Evolutionary conservation across 345 rosid genomes (phyloP).

Genomic region (Bruguiera parviflora): DNA sequence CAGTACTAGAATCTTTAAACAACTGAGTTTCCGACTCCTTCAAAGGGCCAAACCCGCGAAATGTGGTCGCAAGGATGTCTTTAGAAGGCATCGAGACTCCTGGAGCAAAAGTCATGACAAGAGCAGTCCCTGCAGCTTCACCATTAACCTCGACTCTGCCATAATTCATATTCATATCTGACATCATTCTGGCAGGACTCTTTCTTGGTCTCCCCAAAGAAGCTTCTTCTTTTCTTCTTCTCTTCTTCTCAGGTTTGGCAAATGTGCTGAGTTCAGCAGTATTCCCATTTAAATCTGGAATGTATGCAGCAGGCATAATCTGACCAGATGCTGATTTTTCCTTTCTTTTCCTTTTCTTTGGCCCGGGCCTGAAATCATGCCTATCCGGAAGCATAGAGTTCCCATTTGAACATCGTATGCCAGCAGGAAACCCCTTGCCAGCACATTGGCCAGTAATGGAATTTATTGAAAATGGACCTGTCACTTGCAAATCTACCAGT

Average conservation of each 20-base stretch:
- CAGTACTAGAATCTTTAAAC: conserved; percentile 39
- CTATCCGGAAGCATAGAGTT: not conserved
- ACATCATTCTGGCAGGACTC: conserved; percentile 11
- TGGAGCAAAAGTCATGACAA: conserved; percentile 56
- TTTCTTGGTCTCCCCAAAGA: conserved; percentile 15
- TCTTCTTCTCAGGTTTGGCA: conserved; percentile 40
- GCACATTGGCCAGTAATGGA: conserved; percentile 22
- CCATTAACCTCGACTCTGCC: conserved; percentile 21
- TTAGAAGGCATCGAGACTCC: conserved; percentile 60
- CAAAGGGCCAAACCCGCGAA: conserved; percentile 66
- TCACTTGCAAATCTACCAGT: conserved; percentile 41
- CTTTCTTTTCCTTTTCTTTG: conserved; percentile 52
- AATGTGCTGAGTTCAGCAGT: conserved; percentile 22
- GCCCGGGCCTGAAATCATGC: not conserved
- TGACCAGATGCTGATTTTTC: conserved; percentile 34
- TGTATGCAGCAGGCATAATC: conserved; percentile 22
- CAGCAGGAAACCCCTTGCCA: conserved; percentile 18
- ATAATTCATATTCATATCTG: conserved; percentile 19
- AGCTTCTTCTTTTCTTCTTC: conserved; percentile 40
- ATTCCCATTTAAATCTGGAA: conserved; percentile 66
- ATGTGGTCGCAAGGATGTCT: conserved; percentile 48
- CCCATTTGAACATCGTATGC: conserved; percentile 26
- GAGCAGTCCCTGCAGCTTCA: conserved; percentile 47
- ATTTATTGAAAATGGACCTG: conserved; percentile 33
- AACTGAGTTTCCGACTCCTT: conserved; percentile 53